These are phyloP conservation scores for Erodium trifolium DNA, from an alignment of 441 rosid species.

Conservation along the genomic window DNA sequence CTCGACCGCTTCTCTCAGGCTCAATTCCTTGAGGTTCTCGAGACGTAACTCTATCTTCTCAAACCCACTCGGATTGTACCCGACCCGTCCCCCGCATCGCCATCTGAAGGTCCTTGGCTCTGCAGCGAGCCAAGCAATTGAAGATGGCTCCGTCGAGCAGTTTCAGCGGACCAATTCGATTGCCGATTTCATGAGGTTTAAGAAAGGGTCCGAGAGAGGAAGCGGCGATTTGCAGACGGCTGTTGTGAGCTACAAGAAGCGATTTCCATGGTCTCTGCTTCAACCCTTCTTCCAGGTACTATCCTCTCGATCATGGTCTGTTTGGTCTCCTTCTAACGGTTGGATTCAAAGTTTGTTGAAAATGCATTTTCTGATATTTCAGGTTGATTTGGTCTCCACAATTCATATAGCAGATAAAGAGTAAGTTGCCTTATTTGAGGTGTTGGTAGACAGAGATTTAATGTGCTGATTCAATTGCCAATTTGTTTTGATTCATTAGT, in stretches of 20 bases:
- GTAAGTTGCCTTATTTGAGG: conserved; percentile 28
- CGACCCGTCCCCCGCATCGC: not conserved
- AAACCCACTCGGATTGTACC: conserved; percentile 19
- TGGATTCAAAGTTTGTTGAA: not conserved
- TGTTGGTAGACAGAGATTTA: conserved; percentile 3
- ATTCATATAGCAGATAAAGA: conserved; percentile 92
- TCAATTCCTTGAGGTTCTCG: no score
- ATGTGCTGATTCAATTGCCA: not conserved
- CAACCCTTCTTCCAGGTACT: conserved; percentile 65
- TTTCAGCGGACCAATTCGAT: conserved; percentile 54
- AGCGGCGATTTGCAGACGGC: conserved; percentile 71
- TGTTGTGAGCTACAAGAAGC: conserved; percentile 60
- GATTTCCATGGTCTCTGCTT: conserved; percentile 76
- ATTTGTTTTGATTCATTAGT: not conserved
- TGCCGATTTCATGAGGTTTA: conserved; percentile 83
- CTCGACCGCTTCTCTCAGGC: not conserved
- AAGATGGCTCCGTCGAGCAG: conserved; percentile 41
- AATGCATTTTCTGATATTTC: conserved; percentile 11
- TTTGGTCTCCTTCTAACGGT: not conserved
- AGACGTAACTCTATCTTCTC: conserved; percentile 20
- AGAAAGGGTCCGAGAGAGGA: conserved; percentile 30
- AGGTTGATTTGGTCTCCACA: conserved; percentile 94
- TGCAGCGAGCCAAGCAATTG: conserved; percentile 23
- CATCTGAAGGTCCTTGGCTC: conserved; percentile 17
- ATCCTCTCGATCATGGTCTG: no score